phyloP scores from a whole-genome alignment of 441 rosid species.

The Euphorbia celastroides region DNA sequence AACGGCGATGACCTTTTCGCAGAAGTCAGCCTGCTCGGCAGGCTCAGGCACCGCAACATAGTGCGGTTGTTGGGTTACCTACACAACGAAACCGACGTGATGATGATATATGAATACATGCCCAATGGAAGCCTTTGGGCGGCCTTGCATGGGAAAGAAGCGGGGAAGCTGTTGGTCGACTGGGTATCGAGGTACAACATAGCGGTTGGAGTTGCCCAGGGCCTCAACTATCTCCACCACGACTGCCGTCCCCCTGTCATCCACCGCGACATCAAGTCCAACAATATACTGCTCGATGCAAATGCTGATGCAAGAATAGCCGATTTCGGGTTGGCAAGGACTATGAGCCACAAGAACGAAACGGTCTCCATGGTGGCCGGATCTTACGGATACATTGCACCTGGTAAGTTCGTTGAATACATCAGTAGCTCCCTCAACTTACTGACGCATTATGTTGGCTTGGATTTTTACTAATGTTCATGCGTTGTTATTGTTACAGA shows the following conservation, averaged over 20 bases:
- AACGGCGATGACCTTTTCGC: constrained; percentile 72
- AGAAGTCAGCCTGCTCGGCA: constrained; percentile 86
- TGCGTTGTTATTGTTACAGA: constrained; percentile 32
- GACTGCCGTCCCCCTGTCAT: constrained; percentile 86
- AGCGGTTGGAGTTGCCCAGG: constrained; percentile 91
- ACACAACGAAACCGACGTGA: constrained; percentile 76
- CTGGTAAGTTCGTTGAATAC: constrained; percentile 50
- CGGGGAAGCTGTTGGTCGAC: constrained; percentile 66
- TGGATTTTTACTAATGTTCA: no score
- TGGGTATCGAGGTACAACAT: constrained; percentile 92
- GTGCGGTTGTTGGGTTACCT: constrained; percentile 81
- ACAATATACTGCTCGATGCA: constrained; percentile 83
- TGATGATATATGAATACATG: constrained; percentile 89
- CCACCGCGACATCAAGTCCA: constrained; percentile 92
- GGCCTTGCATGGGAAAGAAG: constrained; percentile 84
- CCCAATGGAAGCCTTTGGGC: constrained; percentile 90
- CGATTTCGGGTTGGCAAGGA: constrained; percentile 92
- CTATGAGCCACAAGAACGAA: constrained; percentile 75
- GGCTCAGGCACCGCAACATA: constrained; percentile 84
- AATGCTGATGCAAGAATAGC: constrained; percentile 90
- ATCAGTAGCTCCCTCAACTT: no score
- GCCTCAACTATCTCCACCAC: constrained; percentile 90
- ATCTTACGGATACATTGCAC: constrained; percentile 96
- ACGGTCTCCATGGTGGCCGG: constrained; percentile 96
- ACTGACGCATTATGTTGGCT: no score